A percentile compares a stretch with the other conserved stretches of the same genome.
Evolutionary conservation across 768 basidiomycete species (phyloP).

Genomic region (Termitomyces bulborhizus): DNA sequence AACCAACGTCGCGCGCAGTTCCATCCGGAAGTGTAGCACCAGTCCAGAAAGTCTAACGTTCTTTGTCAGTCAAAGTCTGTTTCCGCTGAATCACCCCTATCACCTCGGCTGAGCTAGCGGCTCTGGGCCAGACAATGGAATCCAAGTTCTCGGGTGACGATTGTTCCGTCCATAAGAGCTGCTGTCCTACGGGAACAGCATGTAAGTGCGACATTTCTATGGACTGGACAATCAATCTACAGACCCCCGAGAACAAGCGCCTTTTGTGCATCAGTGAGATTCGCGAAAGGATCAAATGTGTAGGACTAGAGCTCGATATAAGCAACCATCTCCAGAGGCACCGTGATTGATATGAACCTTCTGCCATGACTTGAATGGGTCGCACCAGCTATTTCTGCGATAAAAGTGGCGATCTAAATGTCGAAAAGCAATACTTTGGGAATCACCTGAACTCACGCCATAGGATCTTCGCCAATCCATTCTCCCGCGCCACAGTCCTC

Average conservation of each 20-base stretch:
- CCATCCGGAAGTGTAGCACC: conserved; percentile 40
- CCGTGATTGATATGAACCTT: conserved; percentile 30
- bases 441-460: conserved; percentile 24
- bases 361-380: conserved; percentile 79
- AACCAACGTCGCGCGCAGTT: conserved; percentile 27
- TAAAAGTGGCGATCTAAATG: neutral
- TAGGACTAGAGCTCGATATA: conserved; percentile 34
- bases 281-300: conserved; percentile 67
- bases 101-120: conserved; percentile 62
- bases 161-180: conserved; percentile 72
- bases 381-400: conserved; percentile 61
- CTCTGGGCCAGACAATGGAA: conserved; percentile 65
- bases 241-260: conserved; percentile 64
- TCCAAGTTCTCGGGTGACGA: conserved; percentile 65
- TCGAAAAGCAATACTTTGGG: no score
- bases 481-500: conserved; percentile 69
- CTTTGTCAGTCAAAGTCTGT: neutral
- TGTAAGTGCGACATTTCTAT: neutral
- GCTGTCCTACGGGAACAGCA: conserved; percentile 38
- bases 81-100: neutral
- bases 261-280: conserved; percentile 39
- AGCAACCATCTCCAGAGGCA: neutral
- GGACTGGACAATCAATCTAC: conserved; percentile 2
- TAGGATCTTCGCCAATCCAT: conserved; percentile 51
- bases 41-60: conserved; percentile 57